Base-by-base conservation (phyloP, 805 yeast genomes). In the Tanozyma kutaoensis region DNA sequence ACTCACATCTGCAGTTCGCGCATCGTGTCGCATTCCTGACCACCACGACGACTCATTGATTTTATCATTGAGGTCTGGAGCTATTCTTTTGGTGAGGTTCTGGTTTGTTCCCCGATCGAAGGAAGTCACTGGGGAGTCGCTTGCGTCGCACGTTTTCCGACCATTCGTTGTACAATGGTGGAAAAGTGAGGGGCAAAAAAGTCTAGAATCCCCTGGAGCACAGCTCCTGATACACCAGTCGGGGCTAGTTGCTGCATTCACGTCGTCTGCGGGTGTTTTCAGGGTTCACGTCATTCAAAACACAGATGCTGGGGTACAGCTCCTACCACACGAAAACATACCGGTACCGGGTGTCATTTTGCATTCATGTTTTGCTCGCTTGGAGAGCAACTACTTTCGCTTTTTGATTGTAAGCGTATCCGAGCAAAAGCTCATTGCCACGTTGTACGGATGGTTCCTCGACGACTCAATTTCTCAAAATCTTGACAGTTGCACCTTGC, bases 121-220 rank as follows among this genome's bases (percentile, higher is more conserved):
- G n/a, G 19, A 35, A 9, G 44, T 41, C 24, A 34, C 37, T 12
- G 61, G 52, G 17, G 34, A 40, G 2, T 40, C 36, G 12, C 42
- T 10, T 18, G 8, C 20, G 8, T 18, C 20, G 8, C 10, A 42
- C 17, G 40, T 54, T 4, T 49, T 39, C 33, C 50, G 49, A 22
- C 71, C 71, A 1, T 60, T 55, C 33, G 58, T 60, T 8, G 66
- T 65, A 0, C 71, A 66, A 34, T 64, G 69, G 70, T 66, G 71
- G 72, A 54, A 48, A 8, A 8, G n/a, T 12, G 11, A 21, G 13
- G 34, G 30, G 34, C 42, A 15, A 17, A 30, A 5, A 20, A 19
- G 24, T 20, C 24, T 30, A 15, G 39, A 33, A 18, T 36, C 38
- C 6, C 34, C 57, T 3, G 62, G 62, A 3, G 35, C 32, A 17